A percentile compares a stretch with the other conserved stretches of the same genome.
phyloP scores from a whole-genome alignment of 1,284 basidiomycete genomes.

The Pseudozyma flocculosa region DNA sequence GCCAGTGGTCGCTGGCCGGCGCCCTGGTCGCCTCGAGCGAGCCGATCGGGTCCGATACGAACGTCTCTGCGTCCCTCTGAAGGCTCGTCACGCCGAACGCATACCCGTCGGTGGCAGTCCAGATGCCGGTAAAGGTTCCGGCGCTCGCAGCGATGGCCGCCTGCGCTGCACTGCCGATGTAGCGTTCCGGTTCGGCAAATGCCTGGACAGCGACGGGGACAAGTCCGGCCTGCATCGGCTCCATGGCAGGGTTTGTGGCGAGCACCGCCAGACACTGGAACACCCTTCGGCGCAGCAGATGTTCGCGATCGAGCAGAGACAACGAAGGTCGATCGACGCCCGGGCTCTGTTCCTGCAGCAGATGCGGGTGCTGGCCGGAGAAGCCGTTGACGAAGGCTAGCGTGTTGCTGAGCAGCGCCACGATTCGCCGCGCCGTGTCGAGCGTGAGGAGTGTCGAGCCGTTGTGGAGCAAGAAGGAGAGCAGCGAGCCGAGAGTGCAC shows the following conservation, averaged over 20 bases:
- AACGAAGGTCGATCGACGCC: conserved; percentile 60
- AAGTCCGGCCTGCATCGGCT: conserved; percentile 73
- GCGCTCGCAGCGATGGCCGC: conserved; percentile 87
- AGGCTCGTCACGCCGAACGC: conserved; percentile 86
- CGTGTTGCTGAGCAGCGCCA: conserved; percentile 82
- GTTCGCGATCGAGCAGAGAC: conserved; percentile 75
- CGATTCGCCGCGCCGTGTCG: conserved; percentile 83
- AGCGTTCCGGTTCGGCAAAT: conserved; percentile 75
- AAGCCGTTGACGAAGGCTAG: conserved; percentile 78
- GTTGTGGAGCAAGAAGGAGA: conserved; percentile 77
- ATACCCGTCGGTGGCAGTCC: conserved; percentile 85
- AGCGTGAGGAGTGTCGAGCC: conserved; percentile 74
- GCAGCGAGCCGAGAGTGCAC: conserved; percentile 81
- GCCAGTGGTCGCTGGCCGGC: conserved; percentile 60
- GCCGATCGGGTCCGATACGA: conserved; percentile 32
- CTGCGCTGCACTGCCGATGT: conserved; percentile 77
- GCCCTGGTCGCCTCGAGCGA: conserved; percentile 14
- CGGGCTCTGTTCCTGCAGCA: conserved; percentile 35
- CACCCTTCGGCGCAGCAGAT: conserved; percentile 77
- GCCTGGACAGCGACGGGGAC: conserved; percentile 80
- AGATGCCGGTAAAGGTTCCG: conserved; percentile 79
- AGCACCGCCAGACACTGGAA: conserved; percentile 86
- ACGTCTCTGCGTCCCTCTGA: conserved; percentile 54
- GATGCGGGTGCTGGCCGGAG: conserved; percentile 58
- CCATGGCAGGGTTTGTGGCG: conserved; percentile 75